These are phyloP conservation scores for Ajuga chamaepitys DNA, from an alignment of 257 asterid genomes.

Conservation along the genomic window DNA sequence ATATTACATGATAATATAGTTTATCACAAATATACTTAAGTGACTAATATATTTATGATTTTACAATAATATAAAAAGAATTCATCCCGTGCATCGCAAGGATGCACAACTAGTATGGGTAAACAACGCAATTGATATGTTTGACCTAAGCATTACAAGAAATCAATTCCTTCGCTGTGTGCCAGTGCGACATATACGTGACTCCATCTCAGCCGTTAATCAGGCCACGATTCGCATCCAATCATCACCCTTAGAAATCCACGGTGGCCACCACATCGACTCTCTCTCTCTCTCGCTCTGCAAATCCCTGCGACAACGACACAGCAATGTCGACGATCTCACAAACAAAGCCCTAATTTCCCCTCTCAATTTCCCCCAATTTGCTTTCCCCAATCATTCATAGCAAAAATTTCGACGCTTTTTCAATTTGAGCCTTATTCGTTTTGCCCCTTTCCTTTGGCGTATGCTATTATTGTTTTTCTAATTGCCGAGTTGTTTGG, in stretches of 20 bases:
- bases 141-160: neutral
- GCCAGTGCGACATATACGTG: constrained; percentile 28
- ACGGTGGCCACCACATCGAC: constrained; percentile 50
- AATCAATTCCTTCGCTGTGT: neutral
- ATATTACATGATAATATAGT: too few species aligned
- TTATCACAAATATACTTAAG: too few species aligned
- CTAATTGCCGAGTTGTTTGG: constrained; percentile 1
- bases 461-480: neutral
- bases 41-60: too few species aligned
- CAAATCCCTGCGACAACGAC: constrained; percentile 40
- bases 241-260: constrained; percentile 43
- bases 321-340: constrained; percentile 41
- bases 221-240: constrained; percentile 35
- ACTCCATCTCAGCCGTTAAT: constrained; percentile 52
- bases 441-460: neutral
- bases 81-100: too few species aligned
- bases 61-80: too few species aligned
- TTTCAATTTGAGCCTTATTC: neutral
- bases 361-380: constrained; percentile 16
- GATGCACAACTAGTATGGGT: too few species aligned
- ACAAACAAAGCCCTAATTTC: constrained; percentile 35
- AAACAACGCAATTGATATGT: neutral
- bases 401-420: neutral
- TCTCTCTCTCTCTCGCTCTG: constrained; percentile 24
- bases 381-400: neutral